Conservation (phyloP, 768 basidiomycete genomes). For the Stropharia rugosoannulata region DNA sequence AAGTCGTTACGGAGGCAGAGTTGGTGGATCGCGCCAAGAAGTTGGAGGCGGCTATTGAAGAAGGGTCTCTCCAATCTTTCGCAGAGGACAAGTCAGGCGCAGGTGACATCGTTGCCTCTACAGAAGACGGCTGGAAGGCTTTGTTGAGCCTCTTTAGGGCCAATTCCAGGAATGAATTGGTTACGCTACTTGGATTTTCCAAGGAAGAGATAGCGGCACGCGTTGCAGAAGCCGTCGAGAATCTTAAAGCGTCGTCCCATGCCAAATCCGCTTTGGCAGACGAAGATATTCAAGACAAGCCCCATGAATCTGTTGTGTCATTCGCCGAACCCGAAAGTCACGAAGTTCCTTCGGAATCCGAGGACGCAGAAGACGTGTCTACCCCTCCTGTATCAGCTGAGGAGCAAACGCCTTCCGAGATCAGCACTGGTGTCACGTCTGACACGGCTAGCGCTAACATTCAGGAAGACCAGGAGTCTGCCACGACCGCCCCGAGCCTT, state of each 20-base stretch:
- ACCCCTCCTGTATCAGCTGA: slow-evolving; percentile 29
- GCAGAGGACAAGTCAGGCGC: slow-evolving; percentile 56
- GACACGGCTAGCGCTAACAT: slow-evolving; percentile 57
- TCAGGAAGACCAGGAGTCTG: slow-evolving; percentile 69
- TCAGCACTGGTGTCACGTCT: slow-evolving; percentile 63
- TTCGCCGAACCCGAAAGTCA: slow-evolving; percentile 75
- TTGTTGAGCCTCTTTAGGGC: slow-evolving; percentile 86
- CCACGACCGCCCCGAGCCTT: slow-evolving; percentile 83
- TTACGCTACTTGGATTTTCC: slow-evolving; percentile 89
- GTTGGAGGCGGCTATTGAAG: slow-evolving; percentile 62
- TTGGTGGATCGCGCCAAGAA: slow-evolving; percentile 74
- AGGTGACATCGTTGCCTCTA: slow-evolving; percentile 23
- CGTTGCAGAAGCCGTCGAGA: slow-evolving; percentile 81
- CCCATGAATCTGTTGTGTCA: slow-evolving; percentile 77
- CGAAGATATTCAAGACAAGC: slow-evolving; percentile 42
- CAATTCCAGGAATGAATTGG: slow-evolving; percentile 86
- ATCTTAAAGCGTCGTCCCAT: slow-evolving; percentile 51
- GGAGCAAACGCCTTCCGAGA: slow-evolving; percentile 74
- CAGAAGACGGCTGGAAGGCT: slow-evolving; percentile 78
- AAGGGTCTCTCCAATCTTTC: slow-evolving; percentile 58
- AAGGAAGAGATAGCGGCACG: slow-evolving; percentile 79
- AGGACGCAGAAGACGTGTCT: slow-evolving; percentile 38
- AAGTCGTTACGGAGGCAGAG: slow-evolving; percentile 70
- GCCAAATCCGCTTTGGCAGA: slow-evolving; percentile 33
- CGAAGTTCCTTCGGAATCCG: slow-evolving; percentile 34